Base-by-base conservation (phyloP, 1,139 yeast species). In the Blastobotrys capitulatus region DNA sequence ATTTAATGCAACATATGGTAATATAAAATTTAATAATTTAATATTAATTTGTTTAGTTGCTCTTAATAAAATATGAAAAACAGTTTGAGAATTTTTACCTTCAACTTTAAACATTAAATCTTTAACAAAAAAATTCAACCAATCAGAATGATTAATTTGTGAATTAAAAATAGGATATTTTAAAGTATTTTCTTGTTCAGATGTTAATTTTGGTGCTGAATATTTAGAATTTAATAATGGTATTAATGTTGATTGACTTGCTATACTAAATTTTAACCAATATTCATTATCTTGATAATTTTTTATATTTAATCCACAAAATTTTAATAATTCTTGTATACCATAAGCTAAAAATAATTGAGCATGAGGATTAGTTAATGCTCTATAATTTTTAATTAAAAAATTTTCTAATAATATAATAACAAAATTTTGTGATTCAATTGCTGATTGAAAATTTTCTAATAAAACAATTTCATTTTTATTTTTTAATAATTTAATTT, bases 291-390 rank as follows among this genome's bases (percentile, higher is more conserved):
- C 32, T 25, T 45, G 16, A 48, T 40, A 36, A 29, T 15, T 46
- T n/a, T 44, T 36, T 7, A 68, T 61, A 46, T 73, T 77, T 32
- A 86, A 67, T 1, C 79, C 80, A 63, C 92, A 76, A 12, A 82
- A 77, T 53, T 80, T 80, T 47, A 92, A 67, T 45, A 85, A 82
- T 56, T 87, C 94, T 63, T 94, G 99, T 78, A 94, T 87, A 0
- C 94, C 87, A 66, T 79, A 86, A 0, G 97, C 96, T 34, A 90
- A 75, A 61, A 84, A 86, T 54, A 86, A 74, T 63, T 94, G 98
- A 47, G 82, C 80, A 25, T 80, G 79, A 0, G 98, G 96, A 61
- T 89, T 89, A 43, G 84, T 86, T 0, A 97, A 84, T 1, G 96
- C 89, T 80, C 95, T 83, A 64, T 89, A 90, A 1, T 88, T 79